Evolutionary conservation across 75 land plant species (phyloP).

Genomic region (Selaginella tamariscina): DNA sequence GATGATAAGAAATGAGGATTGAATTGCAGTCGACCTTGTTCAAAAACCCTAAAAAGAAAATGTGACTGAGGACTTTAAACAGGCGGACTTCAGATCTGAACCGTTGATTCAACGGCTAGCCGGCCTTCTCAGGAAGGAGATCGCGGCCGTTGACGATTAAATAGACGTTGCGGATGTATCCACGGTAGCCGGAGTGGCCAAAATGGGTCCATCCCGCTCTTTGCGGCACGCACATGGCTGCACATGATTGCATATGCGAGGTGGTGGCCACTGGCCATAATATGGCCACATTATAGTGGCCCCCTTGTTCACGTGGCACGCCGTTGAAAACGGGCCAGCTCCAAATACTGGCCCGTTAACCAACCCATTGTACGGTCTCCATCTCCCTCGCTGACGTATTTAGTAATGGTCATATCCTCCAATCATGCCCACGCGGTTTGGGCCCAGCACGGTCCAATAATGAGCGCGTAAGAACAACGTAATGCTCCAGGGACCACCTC

Average conservation of each 20-base stretch:
- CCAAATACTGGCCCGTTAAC: not conserved
- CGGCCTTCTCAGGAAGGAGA: no score
- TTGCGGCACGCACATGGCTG: conserved; percentile 4
- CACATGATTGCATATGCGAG: conserved; percentile 1
- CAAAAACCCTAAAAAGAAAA: no score
- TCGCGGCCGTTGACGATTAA: not conserved
- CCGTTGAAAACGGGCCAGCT: not conserved
- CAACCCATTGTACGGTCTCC: not conserved
- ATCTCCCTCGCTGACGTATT: not conserved
- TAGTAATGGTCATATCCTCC: not conserved
- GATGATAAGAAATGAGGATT: no score
- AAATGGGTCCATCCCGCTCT: not conserved
- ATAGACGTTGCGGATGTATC: not conserved
- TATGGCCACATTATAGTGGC: no score
- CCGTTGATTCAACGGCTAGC: no score
- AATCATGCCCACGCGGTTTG: not conserved
- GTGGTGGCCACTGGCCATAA: conserved; percentile 4
- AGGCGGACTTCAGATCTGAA: no score
- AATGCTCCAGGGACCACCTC: not conserved
- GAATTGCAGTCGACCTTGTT: no score
- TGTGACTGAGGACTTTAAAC: no score
- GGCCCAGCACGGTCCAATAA: not conserved
- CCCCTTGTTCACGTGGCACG: not conserved
- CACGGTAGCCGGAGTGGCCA: not conserved
- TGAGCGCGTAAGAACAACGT: conserved; percentile 1